phyloP scores from a whole-genome alignment of 257 asterid species.

The Solanum gracilifrons region DNA sequence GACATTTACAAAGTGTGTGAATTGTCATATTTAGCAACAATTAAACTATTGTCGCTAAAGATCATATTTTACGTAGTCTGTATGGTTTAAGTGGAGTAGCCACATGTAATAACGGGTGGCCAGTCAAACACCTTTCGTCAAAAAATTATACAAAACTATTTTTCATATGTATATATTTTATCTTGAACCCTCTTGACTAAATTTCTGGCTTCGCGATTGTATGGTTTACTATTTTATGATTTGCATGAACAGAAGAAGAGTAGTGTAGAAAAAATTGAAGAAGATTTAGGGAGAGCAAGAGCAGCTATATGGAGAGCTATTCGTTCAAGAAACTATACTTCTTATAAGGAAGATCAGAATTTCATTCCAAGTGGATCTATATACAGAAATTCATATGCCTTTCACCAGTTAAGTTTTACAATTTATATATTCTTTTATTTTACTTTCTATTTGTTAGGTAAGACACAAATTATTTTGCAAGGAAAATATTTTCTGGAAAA shows the following conservation, averaged over 20 bases:
- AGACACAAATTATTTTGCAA: no score
- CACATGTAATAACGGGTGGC: no score
- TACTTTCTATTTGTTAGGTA: no score
- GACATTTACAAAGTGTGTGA: neutral
- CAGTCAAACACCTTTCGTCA: neutral
- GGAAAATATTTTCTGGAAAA: no score
- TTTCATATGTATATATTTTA: no score
- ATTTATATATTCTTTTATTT: neutral
- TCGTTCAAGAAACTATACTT: neutral
- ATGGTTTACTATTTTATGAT: neutral
- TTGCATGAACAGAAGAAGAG: neutral
- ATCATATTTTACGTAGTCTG: no score
- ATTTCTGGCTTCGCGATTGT: no score
- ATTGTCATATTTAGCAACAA: no score
- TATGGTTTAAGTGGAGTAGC: no score
- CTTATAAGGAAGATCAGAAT: neutral
- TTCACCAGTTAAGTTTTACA: slow-evolving; percentile 12
- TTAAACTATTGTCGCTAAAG: no score
- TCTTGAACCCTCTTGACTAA: no score
- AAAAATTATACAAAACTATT: neutral
- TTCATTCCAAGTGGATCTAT: slow-evolving; percentile 15
- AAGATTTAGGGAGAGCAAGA: slow-evolving; percentile 11
- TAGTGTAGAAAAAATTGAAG: slow-evolving; percentile 1
- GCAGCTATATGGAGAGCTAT: slow-evolving; percentile 5
- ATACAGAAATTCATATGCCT: slow-evolving; percentile 12